Evolutionary conservation across 148 eudicot genomes (phyloP).

Genomic region (Polygonum aviculare): DNA sequence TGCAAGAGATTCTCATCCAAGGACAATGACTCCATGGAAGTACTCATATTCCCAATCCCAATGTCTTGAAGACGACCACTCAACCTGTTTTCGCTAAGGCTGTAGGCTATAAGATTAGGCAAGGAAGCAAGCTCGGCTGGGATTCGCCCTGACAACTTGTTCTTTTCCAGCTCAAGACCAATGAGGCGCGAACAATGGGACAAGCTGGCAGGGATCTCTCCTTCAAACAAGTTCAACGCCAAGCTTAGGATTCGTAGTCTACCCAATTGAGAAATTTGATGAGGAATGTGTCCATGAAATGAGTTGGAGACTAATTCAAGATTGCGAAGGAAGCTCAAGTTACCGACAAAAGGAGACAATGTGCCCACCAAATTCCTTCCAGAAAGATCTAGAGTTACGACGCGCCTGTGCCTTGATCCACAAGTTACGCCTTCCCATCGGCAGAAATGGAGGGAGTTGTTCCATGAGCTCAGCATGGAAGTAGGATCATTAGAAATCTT

Average conservation of each 20-base stretch:
- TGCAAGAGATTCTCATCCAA: conserved; percentile 11
- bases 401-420: conserved; percentile 3
- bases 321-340: conserved; percentile 15
- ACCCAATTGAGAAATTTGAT: conserved; percentile 16
- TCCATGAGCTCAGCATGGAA: neutral
- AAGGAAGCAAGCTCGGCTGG: neutral
- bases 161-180: accelerated
- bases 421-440: conserved; percentile 17
- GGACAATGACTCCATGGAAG: neutral
- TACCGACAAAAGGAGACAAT: conserved; percentile 17
- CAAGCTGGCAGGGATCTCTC: conserved; percentile 14
- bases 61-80: neutral
- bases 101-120: neutral
- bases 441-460: conserved; percentile 7
- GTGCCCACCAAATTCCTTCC: conserved; percentile 7
- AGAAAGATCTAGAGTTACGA: neutral
- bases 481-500: neutral
- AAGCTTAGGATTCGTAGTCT: conserved; percentile 11
- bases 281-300: conserved; percentile 18
- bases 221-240: conserved; percentile 10
- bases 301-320: neutral
- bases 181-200: neutral
- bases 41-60: neutral
- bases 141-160: neutral
- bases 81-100: neutral